Evolutionary conservation across 2,329 filamentous ascomycete species (phyloP).

Genomic region (Septoria linicola): DNA sequence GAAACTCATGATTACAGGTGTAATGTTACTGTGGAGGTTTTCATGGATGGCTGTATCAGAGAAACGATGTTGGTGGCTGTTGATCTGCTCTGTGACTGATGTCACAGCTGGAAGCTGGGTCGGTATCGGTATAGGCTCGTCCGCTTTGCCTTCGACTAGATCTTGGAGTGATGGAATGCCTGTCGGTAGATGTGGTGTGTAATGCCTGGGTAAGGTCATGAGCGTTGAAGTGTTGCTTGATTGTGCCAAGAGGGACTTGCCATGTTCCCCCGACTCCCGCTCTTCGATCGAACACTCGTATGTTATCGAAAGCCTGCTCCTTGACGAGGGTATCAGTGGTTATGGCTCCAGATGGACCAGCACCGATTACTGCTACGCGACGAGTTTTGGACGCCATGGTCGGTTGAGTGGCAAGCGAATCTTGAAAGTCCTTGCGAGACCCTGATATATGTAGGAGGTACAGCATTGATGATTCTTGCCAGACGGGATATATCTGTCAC

Average conservation of each 20-base stretch:
- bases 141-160: slow-evolving; percentile 2
- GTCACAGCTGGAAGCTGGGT: not conserved
- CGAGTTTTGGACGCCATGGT: not conserved
- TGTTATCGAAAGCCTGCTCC: slow-evolving; percentile 10
- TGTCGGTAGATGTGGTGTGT: not conserved
- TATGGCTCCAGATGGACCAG: slow-evolving; percentile 10
- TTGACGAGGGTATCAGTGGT: slow-evolving; percentile 5
- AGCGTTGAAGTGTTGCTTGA: not conserved
- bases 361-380: slow-evolving; percentile 3
- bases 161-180: slow-evolving; percentile 4
- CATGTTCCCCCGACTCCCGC: slow-evolving; percentile 3
- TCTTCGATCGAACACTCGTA: slow-evolving; percentile 7
- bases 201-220: not conserved
- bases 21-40: slow-evolving; percentile 4
- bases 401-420: no score
- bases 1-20: slow-evolving; percentile 2
- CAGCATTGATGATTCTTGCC: not conserved
- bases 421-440: not conserved
- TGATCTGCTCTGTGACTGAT: not conserved
- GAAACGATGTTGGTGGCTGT: slow-evolving; percentile 5
- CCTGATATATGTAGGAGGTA: not conserved
- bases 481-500: no score
- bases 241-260: not conserved
- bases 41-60: not conserved
- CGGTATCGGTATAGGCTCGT: not conserved